Evolutionary conservation across 495 filamentous ascomycete species (phyloP).

Genomic region (Lepraria neglecta): DNA sequence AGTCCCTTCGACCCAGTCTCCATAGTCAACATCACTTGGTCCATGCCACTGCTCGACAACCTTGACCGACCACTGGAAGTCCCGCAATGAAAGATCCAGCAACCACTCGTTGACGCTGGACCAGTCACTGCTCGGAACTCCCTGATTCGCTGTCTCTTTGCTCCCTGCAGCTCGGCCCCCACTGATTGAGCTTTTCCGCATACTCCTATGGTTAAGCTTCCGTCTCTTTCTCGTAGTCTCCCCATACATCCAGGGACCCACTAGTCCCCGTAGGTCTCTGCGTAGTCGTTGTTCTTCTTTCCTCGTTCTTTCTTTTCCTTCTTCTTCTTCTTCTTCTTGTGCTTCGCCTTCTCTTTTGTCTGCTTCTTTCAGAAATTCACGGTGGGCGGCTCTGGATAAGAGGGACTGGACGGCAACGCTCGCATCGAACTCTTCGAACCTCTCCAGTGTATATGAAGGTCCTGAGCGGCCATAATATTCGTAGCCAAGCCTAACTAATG

Average conservation of each 20-base stretch:
- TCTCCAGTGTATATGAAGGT: constrained; percentile 48
- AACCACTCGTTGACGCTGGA: constrained; percentile 76
- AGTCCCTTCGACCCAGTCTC: constrained; percentile 52
- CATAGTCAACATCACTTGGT: constrained; percentile 71
- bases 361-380: constrained; percentile 34
- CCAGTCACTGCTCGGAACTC: constrained; percentile 50
- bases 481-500: constrained; percentile 71
- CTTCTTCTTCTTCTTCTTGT: constrained; percentile 19
- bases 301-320: constrained; percentile 41
- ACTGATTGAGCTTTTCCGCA: constrained; percentile 18
- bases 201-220: constrained; percentile 36
- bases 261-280: constrained; percentile 65
- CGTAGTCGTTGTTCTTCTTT: constrained; percentile 21
- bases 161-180: constrained; percentile 11
- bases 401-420: constrained; percentile 59
- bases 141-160: constrained; percentile 22
- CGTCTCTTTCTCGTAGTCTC: constrained; percentile 56
- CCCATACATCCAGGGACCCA: constrained; percentile 80
- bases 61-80: constrained; percentile 46
- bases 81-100: constrained; percentile 51
- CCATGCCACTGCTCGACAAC: constrained; percentile 74
- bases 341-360: constrained; percentile 41
- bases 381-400: constrained; percentile 52
- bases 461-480: constrained; percentile 68
- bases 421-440: constrained; percentile 57